Conservation (phyloP, 495 filamentous ascomycete species). For the Penicillium bovifimosum region DNA sequence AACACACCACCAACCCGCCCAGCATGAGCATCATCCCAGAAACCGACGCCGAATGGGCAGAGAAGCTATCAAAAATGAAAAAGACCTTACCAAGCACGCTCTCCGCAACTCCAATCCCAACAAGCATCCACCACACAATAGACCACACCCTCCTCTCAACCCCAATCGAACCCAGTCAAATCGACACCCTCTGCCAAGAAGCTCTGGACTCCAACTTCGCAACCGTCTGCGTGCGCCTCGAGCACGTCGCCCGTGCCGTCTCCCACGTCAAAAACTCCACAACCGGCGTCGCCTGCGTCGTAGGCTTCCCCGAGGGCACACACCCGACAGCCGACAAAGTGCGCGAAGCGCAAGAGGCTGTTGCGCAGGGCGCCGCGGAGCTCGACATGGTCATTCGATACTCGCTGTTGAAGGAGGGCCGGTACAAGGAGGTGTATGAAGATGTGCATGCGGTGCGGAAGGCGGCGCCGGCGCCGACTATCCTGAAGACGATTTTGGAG, state of each 20-base stretch:
- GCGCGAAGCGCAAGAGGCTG: slow-evolving; percentile 51
- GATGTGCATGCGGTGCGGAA: slow-evolving; percentile 53
- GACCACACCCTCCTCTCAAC: slow-evolving; percentile 62
- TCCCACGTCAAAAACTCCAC: slow-evolving; percentile 41
- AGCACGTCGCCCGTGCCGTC: slow-evolving; percentile 49
- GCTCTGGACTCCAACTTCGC: slow-evolving; percentile 55
- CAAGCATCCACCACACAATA: slow-evolving; percentile 40
- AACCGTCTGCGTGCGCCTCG: slow-evolving; percentile 54
- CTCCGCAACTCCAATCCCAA: slow-evolving; percentile 20
- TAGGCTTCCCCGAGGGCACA: slow-evolving; percentile 64
- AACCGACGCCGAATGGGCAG: slow-evolving; percentile 35
- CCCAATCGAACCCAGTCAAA: slow-evolving; percentile 47
- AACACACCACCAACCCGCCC: slow-evolving; percentile 2
- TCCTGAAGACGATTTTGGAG: slow-evolving; percentile 64
- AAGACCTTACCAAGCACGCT: slow-evolving; percentile 22
- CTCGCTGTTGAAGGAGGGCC: slow-evolving; percentile 42
- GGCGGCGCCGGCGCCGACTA: slow-evolving; percentile 42
- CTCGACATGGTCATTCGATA: slow-evolving; percentile 67
- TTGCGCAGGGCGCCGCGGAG: slow-evolving; percentile 54
- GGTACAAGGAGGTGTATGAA: slow-evolving; percentile 49
- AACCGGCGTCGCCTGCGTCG: slow-evolving; percentile 55
- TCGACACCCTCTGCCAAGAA: slow-evolving; percentile 60
- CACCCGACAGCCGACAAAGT: slow-evolving; percentile 48
- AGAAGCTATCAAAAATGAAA: slow-evolving; percentile 24
- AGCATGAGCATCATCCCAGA: slow-evolving; percentile 29